Conservation (phyloP, 1,139 yeast species). For the Meyerozyma carpophila region DNA sequence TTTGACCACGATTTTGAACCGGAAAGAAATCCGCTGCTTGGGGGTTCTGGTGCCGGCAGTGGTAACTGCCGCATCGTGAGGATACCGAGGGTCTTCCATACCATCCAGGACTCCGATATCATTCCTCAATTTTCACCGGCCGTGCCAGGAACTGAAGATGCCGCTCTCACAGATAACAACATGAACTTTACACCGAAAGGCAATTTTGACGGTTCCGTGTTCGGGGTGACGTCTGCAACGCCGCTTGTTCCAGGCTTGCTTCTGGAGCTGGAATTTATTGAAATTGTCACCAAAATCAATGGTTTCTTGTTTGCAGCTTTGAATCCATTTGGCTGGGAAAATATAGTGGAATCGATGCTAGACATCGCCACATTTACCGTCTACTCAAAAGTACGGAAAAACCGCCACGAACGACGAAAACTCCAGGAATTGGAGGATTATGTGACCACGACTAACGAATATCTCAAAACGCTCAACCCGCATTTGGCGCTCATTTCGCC, state of each 20-base stretch:
- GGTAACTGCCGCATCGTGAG: conserved; percentile 44
- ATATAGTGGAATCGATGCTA: conserved; percentile 34
- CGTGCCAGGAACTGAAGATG: conserved; percentile 65
- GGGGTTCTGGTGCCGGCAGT: too few relatives aligned
- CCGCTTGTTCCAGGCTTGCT: conserved; percentile 45
- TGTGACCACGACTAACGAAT: conserved; percentile 18
- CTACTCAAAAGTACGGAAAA: conserved; percentile 15
- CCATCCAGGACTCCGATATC: conserved; percentile 23
- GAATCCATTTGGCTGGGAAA: conserved; percentile 27
- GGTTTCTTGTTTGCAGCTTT: conserved; percentile 33
- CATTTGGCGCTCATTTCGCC: conserved; percentile 47
- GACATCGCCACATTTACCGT: conserved; percentile 45
- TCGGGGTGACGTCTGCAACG: conserved; percentile 50
- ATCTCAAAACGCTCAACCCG: conserved; percentile 1
- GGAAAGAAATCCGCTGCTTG: too few relatives aligned
- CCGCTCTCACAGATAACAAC: conserved; percentile 36
- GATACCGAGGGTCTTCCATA: conserved; percentile 49
- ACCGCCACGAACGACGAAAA: conserved; percentile 21
- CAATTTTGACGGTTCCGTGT: conserved; percentile 31
- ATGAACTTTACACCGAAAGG: conserved; percentile 33
- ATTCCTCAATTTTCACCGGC: conserved; percentile 56
- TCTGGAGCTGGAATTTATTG: conserved; percentile 27
- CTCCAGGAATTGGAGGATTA: conserved; percentile 41
- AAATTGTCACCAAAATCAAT: conserved; percentile 45
- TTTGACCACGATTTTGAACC: conserved; percentile 13